Evolutionary conservation across 2,329 filamentous ascomycete species (phyloP), one percentile per base, ranked within the genome.

Genomic region (Massarina eburnea): DNA sequence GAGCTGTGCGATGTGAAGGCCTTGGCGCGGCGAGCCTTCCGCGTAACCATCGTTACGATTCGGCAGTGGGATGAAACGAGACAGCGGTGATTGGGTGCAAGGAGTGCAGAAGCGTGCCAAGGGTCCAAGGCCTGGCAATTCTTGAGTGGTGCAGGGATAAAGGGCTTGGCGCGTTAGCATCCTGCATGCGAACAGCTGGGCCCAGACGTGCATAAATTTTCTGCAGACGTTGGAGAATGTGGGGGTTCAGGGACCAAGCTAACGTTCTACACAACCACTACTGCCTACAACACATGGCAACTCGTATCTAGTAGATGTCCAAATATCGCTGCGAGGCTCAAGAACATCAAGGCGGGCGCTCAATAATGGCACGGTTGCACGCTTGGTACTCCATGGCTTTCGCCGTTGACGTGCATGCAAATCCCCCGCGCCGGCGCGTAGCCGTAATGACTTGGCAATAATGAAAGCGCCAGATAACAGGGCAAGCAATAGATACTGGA

Each of bases 371-470:
- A 30, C 12, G 27, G 27, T 30, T 30, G 27, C 27, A 30, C 7
- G 27, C 27, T 30, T 30, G 27, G 27, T 30, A 14, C 12, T 26
- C 24, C 7, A 7, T 14, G 27, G 27, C 27, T 30, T 36, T 19
- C 24, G 10, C 24, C 43, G 3, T 49, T 53, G 43, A 49, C 45
- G 45, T 51, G 49, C 52, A 53, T 50, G 52, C 33, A 51, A 50
- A 49, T 48, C 49, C 45, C 47, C 47, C 54, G 49, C 51, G 43
- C 20, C 32, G 41, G 22, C 21, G 49, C 36, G 18, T 19, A 19
- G 36, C 45, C 7, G 5, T 36, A 33, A n/a, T 15, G 15, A 18
- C 46, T 54, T 48, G 49, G 49, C 52, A 30, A 14, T 30, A n/a
- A n/a, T n/a, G n/a, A n/a, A n/a, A n/a, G n/a, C n/a, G n/a, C n/a